Base-by-base conservation (phyloP, 2,329 filamentous ascomycete genomes). In the Dactylellina drechsleri region DNA sequence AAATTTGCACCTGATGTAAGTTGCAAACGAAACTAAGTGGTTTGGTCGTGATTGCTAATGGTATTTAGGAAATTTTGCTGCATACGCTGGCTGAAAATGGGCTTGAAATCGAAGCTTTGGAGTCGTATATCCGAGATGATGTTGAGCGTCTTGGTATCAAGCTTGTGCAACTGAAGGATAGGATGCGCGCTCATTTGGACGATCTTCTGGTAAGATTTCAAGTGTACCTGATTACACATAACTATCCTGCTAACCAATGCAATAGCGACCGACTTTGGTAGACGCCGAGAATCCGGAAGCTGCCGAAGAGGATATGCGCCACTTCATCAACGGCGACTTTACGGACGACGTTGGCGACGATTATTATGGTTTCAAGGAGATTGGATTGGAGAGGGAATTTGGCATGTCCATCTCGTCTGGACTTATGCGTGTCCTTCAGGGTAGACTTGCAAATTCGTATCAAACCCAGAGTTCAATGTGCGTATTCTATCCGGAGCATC, bases 291-390 rank as follows among this genome's bases (percentile, higher is more conserved):
- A 93, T 41, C 93, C 90, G 3, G 91, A 91, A 67, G 92, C 93
- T 5, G 99, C 99, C 85, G 92, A 96, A 77, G 95, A 99, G 79
- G 94, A 93, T 77, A 97, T 93, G 82, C 95, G 99, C 77, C 95
- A 98, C 81, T 99, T 98, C 79, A 90, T 97, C 56, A 92, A 92
- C 53, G 95, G 95, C 76, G 95, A 99, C 82, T 99, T 99, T 81
- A 95, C 95, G 0, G 95, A 97, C 81, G 95, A 99, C 79, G 91
- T 99, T 12, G 94, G 93, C 76, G 95, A 99, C 84, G 95, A 99
- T 83, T 99, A 97, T 87, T 99, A 99, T 80, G 95, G 95, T 28
- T 98, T 99, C 87, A 93, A 93, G 81, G 93, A 96, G 74, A 87
- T 99, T 53, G 95, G 95, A 50, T 86, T 99, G 70, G 93, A 97